Conservation (phyloP, 805 yeast genomes). For the Ogataea haglerorum region DNA sequence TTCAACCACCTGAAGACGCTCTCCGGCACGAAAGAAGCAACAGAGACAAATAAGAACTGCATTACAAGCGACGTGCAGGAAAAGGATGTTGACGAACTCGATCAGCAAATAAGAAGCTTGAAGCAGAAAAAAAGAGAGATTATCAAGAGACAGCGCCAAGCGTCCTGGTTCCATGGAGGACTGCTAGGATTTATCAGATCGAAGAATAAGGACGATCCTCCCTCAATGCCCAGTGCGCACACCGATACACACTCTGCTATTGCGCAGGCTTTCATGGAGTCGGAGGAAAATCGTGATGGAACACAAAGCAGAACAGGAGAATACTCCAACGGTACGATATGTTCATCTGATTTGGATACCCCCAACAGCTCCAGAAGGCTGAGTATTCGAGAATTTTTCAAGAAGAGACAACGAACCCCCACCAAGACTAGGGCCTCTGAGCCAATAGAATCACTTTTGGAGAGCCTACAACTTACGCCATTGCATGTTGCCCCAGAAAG, state of each 20-base stretch:
- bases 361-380: constrained; percentile 3
- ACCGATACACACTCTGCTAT: neutral
- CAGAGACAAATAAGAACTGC: neutral
- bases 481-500: neutral
- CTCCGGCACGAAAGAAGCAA: neutral
- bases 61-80: constrained; percentile 4
- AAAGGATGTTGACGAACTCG: constrained; percentile 12
- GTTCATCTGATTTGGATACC: constrained; percentile 6
- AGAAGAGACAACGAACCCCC: neutral
- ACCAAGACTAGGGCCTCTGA: neutral
- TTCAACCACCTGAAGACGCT: neutral
- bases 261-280: neutral
- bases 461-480: neutral
- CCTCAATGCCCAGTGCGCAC: neutral
- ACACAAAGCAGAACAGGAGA: constrained; percentile 1
- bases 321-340: constrained; percentile 3
- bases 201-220: neutral
- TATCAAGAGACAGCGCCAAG: constrained; percentile 12
- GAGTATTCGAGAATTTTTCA: constrained; percentile 7
- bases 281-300: neutral
- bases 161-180: constrained; percentile 14
- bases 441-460: neutral
- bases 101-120: constrained; percentile 11
- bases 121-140: constrained; percentile 16
- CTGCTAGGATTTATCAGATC: constrained; percentile 5